A percentile compares a stretch with the other conserved stretches of the same genome.
These are phyloP conservation scores for Corymbia citriodora DNA, from an alignment of 441 rosid genomes.

Conservation along the genomic window DNA sequence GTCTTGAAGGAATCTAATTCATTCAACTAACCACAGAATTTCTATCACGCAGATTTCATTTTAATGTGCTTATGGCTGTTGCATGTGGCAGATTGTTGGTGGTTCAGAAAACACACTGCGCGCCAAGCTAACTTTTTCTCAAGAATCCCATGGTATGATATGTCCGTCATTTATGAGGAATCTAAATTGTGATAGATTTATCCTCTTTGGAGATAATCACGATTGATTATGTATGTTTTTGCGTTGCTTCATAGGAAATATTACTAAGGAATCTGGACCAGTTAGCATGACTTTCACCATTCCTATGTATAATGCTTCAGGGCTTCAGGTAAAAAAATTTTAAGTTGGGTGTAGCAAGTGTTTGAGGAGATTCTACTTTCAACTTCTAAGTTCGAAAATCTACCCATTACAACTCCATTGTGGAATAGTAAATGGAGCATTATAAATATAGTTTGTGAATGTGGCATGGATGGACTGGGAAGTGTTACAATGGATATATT, in stretches of 20 bases:
- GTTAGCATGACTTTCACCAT: conserved; percentile 96
- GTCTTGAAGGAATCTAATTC: neutral
- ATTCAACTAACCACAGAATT: neutral
- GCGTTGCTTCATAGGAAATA: conserved; percentile 52
- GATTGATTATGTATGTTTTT: neutral
- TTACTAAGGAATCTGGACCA: conserved; percentile 93
- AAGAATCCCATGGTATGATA: conserved; percentile 70
- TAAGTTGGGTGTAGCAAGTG: neutral
- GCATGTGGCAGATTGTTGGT: conserved; percentile 66
- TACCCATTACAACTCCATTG: neutral
- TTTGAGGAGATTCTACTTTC: neutral
- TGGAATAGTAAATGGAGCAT: neutral
- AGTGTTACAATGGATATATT: neutral
- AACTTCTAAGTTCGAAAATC: neutral
- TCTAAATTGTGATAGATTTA: neutral
- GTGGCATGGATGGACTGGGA: neutral
- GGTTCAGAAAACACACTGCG: conserved; percentile 89
- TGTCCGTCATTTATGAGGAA: neutral
- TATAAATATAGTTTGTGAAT: neutral
- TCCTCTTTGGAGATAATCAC: neutral
- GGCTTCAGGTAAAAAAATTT: conserved; percentile 66
- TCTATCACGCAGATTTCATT: neutral
- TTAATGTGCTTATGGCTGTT: neutral
- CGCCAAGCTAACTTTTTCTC: conserved; percentile 92
- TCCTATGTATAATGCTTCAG: conserved; percentile 93